phyloP scores from a whole-genome alignment of 2,329 filamentous ascomycete species.

The Chaetomium olivaceum region DNA sequence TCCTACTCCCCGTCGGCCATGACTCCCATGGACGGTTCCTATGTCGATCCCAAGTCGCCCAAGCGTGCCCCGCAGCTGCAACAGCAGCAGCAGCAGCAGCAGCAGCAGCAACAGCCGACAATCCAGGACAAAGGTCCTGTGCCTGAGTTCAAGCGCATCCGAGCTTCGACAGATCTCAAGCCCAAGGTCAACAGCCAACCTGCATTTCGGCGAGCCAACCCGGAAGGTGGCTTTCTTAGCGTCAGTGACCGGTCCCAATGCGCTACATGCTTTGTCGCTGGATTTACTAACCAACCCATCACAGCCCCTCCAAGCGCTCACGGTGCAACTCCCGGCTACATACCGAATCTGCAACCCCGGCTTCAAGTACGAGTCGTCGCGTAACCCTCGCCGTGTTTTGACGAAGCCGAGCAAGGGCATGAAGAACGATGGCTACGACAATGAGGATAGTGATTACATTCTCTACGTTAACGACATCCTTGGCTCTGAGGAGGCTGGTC shows the following conservation, averaged over 20 bases:
- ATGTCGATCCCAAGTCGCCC: conserved; percentile 60
- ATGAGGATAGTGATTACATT: conserved; percentile 99
- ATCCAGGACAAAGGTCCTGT: conserved; percentile 64
- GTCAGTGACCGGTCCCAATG: conserved; percentile 52
- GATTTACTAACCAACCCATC: conserved; percentile 11
- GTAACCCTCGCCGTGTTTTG: conserved; percentile 90
- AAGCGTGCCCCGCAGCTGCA: conserved; percentile 51
- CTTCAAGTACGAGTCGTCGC: conserved; percentile 98
- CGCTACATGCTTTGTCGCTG: not conserved
- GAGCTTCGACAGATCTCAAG: conserved; percentile 70
- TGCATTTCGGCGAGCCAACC: conserved; percentile 87
- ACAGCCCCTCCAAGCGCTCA: conserved; percentile 92
- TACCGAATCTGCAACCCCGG: conserved; percentile 97
- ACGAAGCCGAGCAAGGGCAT: conserved; percentile 98
- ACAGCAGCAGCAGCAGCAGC: too few species aligned
- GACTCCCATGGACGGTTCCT: conserved; percentile 69
- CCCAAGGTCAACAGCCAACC: conserved; percentile 86
- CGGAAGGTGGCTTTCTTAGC: conserved; percentile 97
- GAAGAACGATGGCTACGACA: conserved; percentile 98
- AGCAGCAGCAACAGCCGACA: conserved; percentile 35
- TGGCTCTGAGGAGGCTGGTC: conserved; percentile 94
- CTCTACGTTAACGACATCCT: conserved; percentile 98
- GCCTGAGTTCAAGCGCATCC: conserved; percentile 82
- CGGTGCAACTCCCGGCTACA: conserved; percentile 86
- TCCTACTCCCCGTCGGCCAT: conserved; percentile 70